phyloP scores from a whole-genome alignment of 352 stramenopile species.

The Phytophthora europaea region DNA sequence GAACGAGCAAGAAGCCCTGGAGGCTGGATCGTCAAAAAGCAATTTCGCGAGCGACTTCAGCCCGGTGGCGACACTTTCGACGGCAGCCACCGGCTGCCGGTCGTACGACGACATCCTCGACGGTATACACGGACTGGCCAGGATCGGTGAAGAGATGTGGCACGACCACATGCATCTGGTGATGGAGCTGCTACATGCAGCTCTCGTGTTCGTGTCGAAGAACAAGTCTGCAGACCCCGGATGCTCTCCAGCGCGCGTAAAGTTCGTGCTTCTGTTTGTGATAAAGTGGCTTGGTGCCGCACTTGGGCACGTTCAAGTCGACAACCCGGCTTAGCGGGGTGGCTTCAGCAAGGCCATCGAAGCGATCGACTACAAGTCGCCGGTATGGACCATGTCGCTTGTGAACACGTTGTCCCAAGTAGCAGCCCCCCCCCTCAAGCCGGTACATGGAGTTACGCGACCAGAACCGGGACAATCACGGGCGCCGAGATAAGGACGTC shows the following conservation, averaged over 20 bases:
- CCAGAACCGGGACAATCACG: background rate
- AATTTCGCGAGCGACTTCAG: no score
- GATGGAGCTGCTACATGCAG: slow-evolving; percentile 6
- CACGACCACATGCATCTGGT: slow-evolving; percentile 21
- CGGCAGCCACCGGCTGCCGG: background rate
- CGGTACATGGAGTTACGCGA: slow-evolving; percentile 1
- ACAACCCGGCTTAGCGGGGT: background rate
- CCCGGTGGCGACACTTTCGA: background rate
- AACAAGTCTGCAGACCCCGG: slow-evolving; percentile 26
- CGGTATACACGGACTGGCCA: slow-evolving; percentile 3
- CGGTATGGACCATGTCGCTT: slow-evolving; percentile 15
- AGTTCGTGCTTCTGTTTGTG: slow-evolving; percentile 1
- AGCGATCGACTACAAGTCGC: slow-evolving; percentile 21
- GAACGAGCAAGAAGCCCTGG: no score
- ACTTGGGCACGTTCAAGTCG: background rate
- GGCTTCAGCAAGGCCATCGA: background rate
- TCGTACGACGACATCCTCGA: slow-evolving; percentile 29
- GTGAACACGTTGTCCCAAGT: slow-evolving; percentile 14
- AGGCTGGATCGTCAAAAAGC: no score
- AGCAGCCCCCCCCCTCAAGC: background rate
- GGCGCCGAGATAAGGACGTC: slow-evolving; percentile 4
- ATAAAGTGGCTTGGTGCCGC: slow-evolving; percentile 1
- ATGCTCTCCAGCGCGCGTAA: background rate
- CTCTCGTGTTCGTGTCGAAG: slow-evolving; percentile 13
- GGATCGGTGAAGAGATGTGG: slow-evolving; percentile 11